Percentiles rank a stretch among this genome's conserved stretches.
Evolutionary conservation across 495 filamentous ascomycete genomes (phyloP).

Genomic region (Parachaetomium inaequale): DNA sequence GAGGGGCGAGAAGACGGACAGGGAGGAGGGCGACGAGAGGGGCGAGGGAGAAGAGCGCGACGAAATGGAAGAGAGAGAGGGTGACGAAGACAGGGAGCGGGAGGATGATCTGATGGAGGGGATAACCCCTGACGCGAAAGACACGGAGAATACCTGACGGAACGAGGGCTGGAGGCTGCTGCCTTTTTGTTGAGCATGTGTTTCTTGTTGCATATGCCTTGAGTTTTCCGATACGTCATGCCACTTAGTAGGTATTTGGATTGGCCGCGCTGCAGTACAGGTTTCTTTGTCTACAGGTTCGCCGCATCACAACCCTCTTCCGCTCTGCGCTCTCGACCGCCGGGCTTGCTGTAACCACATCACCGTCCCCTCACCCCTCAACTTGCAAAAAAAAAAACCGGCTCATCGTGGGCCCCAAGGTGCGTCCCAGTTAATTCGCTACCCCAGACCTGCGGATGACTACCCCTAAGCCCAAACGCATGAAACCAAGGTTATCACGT

Average conservation of each 20-base stretch:
- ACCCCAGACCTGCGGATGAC: neutral
- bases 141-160: neutral
- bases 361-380: no score
- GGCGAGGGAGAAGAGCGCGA: conserved; percentile 28
- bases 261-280: no score
- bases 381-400: no score
- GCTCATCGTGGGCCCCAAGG: no score
- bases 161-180: neutral
- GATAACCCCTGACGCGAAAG: conserved; percentile 6
- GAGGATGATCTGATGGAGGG: conserved; percentile 14
- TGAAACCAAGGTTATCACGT: neutral
- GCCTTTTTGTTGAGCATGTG: no score
- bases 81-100: conserved; percentile 12
- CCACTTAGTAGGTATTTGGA: no score
- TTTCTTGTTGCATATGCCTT: no score
- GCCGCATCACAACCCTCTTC: no score
- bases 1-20: conserved; percentile 24
- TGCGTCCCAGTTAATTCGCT: neutral
- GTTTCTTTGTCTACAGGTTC: no score
- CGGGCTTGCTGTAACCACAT: no score
- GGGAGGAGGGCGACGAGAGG: conserved; percentile 16
- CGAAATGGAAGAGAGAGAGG: conserved; percentile 33
- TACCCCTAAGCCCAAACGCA: neutral
- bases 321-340: no score
- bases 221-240: no score